Evolutionary conservation across 202 grass and related monocot species (phyloP).

Genomic region (Digitaria exilis): DNA sequence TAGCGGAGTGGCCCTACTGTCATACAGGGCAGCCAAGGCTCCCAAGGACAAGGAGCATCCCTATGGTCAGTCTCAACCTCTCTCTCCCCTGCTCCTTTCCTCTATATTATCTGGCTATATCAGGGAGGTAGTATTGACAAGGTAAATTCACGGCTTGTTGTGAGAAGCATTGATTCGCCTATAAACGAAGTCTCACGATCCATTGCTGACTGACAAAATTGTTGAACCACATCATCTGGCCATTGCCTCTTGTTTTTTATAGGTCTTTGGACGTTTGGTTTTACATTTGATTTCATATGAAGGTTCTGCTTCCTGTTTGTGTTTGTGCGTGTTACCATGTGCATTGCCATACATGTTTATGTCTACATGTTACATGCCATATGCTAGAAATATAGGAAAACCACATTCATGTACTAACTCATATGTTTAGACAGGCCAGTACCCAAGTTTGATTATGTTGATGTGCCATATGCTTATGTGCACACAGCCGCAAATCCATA

Average conservation of each 20-base stretch:
- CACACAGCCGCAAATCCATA: background rate
- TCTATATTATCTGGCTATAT: background rate
- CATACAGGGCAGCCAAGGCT: constrained; percentile 79
- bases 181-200: background rate
- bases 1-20: constrained; percentile 77
- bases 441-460: background rate
- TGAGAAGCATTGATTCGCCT: background rate
- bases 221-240: background rate
- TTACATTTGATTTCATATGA: constrained; percentile 18
- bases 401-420: background rate
- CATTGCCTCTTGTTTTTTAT: constrained; percentile 12
- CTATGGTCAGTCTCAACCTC: constrained; percentile 67
- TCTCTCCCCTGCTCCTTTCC: background rate
- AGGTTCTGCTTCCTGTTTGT: background rate
- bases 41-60: constrained; percentile 91
- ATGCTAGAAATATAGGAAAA: constrained; percentile 4
- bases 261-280: background rate
- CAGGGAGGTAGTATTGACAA: background rate
- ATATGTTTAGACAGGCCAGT: background rate
- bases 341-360: constrained; percentile 12
- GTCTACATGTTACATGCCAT: background rate
- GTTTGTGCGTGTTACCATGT: background rate
- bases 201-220: background rate
- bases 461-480: background rate
- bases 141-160: background rate